Evolutionary conservation across 2,329 filamentous ascomycete species (phyloP).

Genomic region (Neophaeococcomyces aloes): DNA sequence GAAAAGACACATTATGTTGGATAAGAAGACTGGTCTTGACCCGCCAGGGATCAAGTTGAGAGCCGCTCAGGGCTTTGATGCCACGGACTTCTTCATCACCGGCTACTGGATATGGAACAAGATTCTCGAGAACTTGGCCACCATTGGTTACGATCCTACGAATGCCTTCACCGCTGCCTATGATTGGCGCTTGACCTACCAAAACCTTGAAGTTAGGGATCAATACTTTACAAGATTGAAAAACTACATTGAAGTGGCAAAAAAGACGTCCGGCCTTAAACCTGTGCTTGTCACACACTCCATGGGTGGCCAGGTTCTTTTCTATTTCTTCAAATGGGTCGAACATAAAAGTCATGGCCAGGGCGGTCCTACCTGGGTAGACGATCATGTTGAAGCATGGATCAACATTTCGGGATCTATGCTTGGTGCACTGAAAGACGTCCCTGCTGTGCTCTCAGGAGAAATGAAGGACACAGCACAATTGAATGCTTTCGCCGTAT

Average conservation of each 20-base stretch:
- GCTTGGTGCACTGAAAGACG: conserved; percentile 84
- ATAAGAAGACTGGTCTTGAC: conserved; percentile 81
- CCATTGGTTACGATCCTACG: conserved; percentile 85
- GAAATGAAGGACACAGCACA: conserved; percentile 99
- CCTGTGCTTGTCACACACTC: conserved; percentile 83
- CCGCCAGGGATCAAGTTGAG: conserved; percentile 82
- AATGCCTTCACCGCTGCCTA: conserved; percentile 61
- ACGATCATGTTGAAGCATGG: conserved; percentile 82
- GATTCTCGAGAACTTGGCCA: conserved; percentile 91
- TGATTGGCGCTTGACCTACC: conserved; percentile 87
- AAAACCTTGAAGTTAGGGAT: conserved; percentile 79
- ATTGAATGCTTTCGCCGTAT: conserved; percentile 90
- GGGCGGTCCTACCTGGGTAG: conserved; percentile 81
- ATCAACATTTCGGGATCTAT: conserved; percentile 98
- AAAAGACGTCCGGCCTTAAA: conserved; percentile 64
- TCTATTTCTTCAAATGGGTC: conserved; percentile 72
- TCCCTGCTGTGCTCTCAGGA: conserved; percentile 82
- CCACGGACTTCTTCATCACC: conserved; percentile 74
- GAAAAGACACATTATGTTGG: conserved; percentile 96
- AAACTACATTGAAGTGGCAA: conserved; percentile 75
- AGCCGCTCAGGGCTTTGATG: conserved; percentile 92
- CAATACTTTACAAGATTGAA: conserved; percentile 91
- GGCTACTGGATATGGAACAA: conserved; percentile 99
- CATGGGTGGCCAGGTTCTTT: conserved; percentile 93
- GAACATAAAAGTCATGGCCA: conserved; percentile 66